Evolutionary conservation across 306 rosid genomes (phyloP).

Genomic region (Malus asiatica): DNA sequence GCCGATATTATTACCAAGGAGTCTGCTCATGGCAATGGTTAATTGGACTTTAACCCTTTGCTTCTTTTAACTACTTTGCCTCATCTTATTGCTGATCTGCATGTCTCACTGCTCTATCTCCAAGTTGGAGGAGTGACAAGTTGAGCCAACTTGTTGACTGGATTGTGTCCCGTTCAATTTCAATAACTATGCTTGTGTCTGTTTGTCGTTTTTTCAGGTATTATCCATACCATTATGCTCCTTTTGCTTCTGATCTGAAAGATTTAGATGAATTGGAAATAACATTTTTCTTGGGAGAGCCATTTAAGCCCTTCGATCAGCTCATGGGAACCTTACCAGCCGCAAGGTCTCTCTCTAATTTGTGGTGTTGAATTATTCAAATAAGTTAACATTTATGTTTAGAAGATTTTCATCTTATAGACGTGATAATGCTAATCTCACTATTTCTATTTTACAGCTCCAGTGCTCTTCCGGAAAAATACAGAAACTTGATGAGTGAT

Average conservation of each 20-base stretch:
- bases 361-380: background rate
- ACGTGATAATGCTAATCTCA: background rate
- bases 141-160: background rate
- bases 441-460: slow-evolving; percentile 54
- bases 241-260: slow-evolving; percentile 94
- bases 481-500: slow-evolving; percentile 75
- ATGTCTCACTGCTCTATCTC: background rate
- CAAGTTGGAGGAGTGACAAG: background rate
- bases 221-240: slow-evolving; percentile 96
- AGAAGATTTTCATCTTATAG: background rate
- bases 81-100: background rate
- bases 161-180: background rate
- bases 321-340: slow-evolving; percentile 98
- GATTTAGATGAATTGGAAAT: slow-evolving; percentile 74
- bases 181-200: slow-evolving; percentile 14
- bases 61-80: slow-evolving; percentile 2
- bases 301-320: slow-evolving; percentile 96
- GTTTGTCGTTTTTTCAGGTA: slow-evolving; percentile 55
- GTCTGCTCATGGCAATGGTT: slow-evolving; percentile 98
- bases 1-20: slow-evolving; percentile 94
- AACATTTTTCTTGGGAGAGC: slow-evolving; percentile 79
- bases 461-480: slow-evolving; percentile 77
- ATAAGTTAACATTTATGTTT: background rate
- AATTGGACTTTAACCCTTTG: slow-evolving; percentile 14
- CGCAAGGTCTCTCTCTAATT: slow-evolving; percentile 50